These are phyloP conservation scores for Alternaria sp. DNA, from an alignment of 2,329 filamentous ascomycete genomes.

Conservation along the genomic window DNA sequence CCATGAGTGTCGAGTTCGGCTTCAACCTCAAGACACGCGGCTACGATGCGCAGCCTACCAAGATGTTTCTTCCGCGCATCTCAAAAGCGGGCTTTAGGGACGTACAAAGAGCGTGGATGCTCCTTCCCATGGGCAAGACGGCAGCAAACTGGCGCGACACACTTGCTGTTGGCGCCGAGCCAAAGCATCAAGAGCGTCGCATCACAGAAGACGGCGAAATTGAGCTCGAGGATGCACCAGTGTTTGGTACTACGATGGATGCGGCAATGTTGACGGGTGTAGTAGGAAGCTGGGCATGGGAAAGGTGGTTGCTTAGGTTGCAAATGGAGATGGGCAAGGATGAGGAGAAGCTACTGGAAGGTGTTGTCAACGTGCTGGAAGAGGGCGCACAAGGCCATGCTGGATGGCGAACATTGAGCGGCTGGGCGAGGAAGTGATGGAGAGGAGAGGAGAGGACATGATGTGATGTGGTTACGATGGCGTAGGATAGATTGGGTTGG, in stretches of 20 bases:
- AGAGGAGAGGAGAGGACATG: neutral
- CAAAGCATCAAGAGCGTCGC: conserved; percentile 43
- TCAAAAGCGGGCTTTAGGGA: conserved; percentile 79
- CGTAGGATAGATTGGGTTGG: neutral
- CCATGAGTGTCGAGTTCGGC: conserved; percentile 89
- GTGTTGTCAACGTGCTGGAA: conserved; percentile 66
- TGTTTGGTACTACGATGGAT: conserved; percentile 65
- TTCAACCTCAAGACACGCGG: conserved; percentile 89
- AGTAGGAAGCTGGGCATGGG: conserved; percentile 90
- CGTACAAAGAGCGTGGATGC: conserved; percentile 86
- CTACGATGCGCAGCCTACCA: conserved; percentile 86
- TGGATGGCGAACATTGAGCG: conserved; percentile 68
- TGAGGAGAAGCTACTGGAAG: conserved; percentile 62
- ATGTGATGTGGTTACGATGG: conserved; percentile 14
- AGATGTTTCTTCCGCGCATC: conserved; percentile 79
- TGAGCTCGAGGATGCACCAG: conserved; percentile 36
- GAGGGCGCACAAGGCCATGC: conserved; percentile 67
- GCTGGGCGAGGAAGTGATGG: conserved; percentile 54
- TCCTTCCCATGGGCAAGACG: conserved; percentile 78
- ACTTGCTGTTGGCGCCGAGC: conserved; percentile 46
- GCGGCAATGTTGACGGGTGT: conserved; percentile 81
- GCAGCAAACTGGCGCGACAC: conserved; percentile 50
- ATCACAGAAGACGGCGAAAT: conserved; percentile 50
- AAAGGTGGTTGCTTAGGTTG: conserved; percentile 91
- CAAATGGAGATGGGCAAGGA: conserved; percentile 84